Evolutionary conservation across 495 filamentous ascomycete genomes (phyloP).

Genomic region (Penicillium angulare): DNA sequence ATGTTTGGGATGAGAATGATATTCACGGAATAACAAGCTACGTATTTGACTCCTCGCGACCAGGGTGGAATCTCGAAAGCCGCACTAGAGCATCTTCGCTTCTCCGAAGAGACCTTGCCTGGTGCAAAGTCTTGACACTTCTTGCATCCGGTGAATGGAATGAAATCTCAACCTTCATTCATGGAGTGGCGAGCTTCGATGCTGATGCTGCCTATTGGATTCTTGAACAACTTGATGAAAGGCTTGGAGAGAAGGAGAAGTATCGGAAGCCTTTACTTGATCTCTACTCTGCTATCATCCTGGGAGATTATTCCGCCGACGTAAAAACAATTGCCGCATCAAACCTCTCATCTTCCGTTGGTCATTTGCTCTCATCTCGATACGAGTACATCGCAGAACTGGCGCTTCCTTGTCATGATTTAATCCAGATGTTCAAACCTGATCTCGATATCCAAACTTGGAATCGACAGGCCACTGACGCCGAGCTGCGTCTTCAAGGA

Average conservation of each 20-base stretch:
- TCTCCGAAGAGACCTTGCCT: slow-evolving; percentile 38
- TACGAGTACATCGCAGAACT: slow-evolving; percentile 10
- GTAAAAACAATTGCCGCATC: slow-evolving; percentile 33
- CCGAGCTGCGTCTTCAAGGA: slow-evolving; percentile 49
- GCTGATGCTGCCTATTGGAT: slow-evolving; percentile 41
- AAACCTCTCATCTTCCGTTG: slow-evolving; percentile 36
- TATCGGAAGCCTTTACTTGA: slow-evolving; percentile 23
- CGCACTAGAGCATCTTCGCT: slow-evolving; percentile 39
- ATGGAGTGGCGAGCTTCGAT: slow-evolving; percentile 30
- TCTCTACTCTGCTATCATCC: slow-evolving; percentile 33
- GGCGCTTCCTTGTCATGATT: slow-evolving; percentile 25
- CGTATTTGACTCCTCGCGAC: slow-evolving; percentile 29
- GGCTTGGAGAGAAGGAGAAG: slow-evolving; percentile 16
- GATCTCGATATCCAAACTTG: slow-evolving; percentile 26
- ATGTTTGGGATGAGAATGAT: slow-evolving; percentile 28
- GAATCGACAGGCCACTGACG: slow-evolving; percentile 44
- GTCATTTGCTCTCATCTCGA: slow-evolving; percentile 22
- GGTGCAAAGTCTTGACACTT: slow-evolving; percentile 31
- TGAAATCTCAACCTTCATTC: slow-evolving; percentile 23
- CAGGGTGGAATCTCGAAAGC: slow-evolving; percentile 33
- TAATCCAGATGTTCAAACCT: slow-evolving; percentile 23
- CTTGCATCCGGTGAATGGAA: slow-evolving; percentile 18
- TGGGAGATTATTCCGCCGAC: slow-evolving; percentile 24
- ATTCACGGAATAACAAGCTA: slow-evolving; percentile 27
- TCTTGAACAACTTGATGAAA: slow-evolving; percentile 30